A percentile compares a stretch with the other conserved stretches of the same genome.
These are phyloP conservation scores for Marasmius sp. DNA, from an alignment of 1,284 basidiomycete species.

Conservation along the genomic window DNA sequence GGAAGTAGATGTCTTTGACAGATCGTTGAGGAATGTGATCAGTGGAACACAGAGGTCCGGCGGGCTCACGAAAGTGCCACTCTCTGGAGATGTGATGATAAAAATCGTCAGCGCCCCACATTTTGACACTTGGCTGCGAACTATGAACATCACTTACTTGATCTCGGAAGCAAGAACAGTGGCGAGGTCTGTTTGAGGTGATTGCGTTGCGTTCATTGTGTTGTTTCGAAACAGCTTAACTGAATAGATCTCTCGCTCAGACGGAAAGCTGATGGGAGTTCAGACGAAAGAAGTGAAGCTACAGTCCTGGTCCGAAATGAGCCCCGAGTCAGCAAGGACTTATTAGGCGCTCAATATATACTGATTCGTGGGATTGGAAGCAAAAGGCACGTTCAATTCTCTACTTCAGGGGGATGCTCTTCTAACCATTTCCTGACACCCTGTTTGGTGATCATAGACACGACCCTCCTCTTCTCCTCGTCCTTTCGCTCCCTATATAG, in stretches of 20 bases:
- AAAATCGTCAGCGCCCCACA: conserved; percentile 5
- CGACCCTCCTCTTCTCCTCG: conserved; percentile 42
- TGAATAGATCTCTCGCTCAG: too few species aligned
- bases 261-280: not conserved
- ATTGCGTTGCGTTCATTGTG: not conserved
- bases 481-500: conserved; percentile 59
- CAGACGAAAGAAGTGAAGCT: not conserved
- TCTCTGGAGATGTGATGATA: conserved; percentile 43
- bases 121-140: not conserved
- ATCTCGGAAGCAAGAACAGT: conserved; percentile 63
- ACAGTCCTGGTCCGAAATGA: too few species aligned
- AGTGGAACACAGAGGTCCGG: not conserved
- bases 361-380: too few species aligned
- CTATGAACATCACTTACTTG: conserved; percentile 45
- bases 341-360: too few species aligned
- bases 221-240: not conserved
- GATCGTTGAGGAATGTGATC: not conserved
- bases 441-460: conserved; percentile 64
- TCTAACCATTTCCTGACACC: conserved; percentile 77
- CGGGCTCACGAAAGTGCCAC: conserved; percentile 71
- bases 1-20: conserved; percentile 70
- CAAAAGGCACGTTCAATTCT: too few species aligned
- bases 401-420: conserved; percentile 23
- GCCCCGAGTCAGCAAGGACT: too few species aligned
- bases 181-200: conserved; percentile 55